Conservation (phyloP, 257 asterid genomes). For the Handroanthus guayacan region DNA sequence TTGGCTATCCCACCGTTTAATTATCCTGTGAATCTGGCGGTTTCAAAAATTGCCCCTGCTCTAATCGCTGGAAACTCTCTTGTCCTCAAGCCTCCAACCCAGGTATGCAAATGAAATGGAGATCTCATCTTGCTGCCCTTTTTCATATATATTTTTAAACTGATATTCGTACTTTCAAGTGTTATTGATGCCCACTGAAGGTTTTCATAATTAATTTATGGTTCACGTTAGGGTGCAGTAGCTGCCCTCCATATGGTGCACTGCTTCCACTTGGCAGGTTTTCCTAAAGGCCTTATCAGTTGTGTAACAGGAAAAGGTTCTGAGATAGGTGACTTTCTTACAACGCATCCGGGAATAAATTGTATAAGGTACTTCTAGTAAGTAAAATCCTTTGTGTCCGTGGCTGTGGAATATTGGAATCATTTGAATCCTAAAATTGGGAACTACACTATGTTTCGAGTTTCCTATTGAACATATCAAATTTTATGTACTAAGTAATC, state of each 20-base stretch:
- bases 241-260: slow-evolving; percentile 3
- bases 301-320: slow-evolving; percentile 1
- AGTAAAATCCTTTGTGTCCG: too few species aligned
- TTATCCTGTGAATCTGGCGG: neutral
- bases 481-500: too few species aligned
- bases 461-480: too few species aligned
- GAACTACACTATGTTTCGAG: too few species aligned
- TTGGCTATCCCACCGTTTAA: neutral
- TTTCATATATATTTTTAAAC: too few species aligned
- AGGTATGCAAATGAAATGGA: neutral
- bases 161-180: too few species aligned
- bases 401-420: too few species aligned
- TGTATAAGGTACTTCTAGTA: neutral
- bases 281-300: neutral
- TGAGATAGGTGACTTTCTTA: neutral
- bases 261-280: neutral
- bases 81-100: slow-evolving; percentile 3
- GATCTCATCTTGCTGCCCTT: too few species aligned
- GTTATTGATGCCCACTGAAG: neutral
- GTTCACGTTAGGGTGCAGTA: neutral
- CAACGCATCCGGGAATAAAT: neutral
- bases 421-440: too few species aligned
- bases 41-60: slow-evolving; percentile 1
- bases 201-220: neutral
- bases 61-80: neutral